Base-by-base conservation (phyloP, 805 yeast species). In the Candida multigemmis region DNA sequence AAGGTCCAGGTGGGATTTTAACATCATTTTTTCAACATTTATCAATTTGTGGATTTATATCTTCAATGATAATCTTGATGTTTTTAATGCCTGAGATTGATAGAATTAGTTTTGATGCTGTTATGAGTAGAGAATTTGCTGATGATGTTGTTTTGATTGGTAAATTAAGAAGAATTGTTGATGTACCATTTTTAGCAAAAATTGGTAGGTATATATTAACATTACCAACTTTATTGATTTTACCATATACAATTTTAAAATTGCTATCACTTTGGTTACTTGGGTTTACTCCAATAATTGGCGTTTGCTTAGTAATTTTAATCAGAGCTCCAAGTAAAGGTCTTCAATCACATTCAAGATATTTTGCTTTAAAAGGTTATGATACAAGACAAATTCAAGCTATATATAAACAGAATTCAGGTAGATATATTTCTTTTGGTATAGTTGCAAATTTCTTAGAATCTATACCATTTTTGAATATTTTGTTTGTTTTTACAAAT, bases 311-410 rank as follows among this genome's bases (percentile, higher is more conserved):
- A 6, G 63, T 71, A 7, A 49, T 74, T 9, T 28, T 69, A 3
- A 30, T 73, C 5, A 68, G 65, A 28, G 75, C 82, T 1, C 71
- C 80, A 0, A 48, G 66, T 12, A 65, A 66, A 19, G 83, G 77
- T 0, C 53, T 60, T 29, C 52, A 55, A 23, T 60, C 70, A 19
- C 82, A 75, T 28, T 40, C 53, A 10, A 54, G 83, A 22, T 78
- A 76, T 44, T 76, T 70, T 39, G 62, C 60, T 19, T 57, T 77
- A 26, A 75, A 72, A 41, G 74, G 72, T 3, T 65, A 60, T 40
- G 52, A 55, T 31, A 45, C 50, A 8, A 47, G 60, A 9, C 69
- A 71, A 35, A 53, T 57, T 6, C 50, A 56, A 31, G 49, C 34
- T 6, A 37, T 57, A 12, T 67, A 66, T 48, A 36, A 40, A 9